Evolutionary conservation across 306 rosid genomes (phyloP).

Genomic region (Oxytropis ochrocephala): DNA sequence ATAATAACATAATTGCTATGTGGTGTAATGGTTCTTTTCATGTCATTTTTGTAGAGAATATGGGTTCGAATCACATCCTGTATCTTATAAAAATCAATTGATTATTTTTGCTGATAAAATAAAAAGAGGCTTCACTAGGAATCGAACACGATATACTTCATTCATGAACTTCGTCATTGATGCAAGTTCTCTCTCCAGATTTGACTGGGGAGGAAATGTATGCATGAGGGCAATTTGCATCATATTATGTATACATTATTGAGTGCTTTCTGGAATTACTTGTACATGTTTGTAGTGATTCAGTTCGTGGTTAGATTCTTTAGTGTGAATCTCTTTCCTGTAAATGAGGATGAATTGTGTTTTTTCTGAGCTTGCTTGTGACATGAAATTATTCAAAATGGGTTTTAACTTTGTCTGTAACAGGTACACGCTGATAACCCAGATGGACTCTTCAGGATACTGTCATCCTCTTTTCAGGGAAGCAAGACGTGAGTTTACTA

Average conservation of each 20-base stretch:
- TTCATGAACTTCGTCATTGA: too few species aligned
- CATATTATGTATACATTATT: neutral
- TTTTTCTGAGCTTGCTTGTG: neutral
- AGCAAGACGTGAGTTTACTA: constrained; percentile 30
- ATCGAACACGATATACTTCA: too few species aligned
- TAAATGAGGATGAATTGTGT: neutral
- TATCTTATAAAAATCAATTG: too few species aligned
- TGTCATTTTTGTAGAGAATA: too few species aligned
- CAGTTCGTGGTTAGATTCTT: neutral
- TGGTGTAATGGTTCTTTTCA: too few species aligned
- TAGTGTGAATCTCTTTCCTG: neutral
- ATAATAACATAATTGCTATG: too few species aligned
- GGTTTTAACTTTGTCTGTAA: constrained; percentile 15
- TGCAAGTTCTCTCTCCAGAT: neutral
- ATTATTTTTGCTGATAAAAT: too few species aligned
- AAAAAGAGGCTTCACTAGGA: too few species aligned
- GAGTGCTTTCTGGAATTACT: neutral
- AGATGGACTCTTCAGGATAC: constrained; percentile 85
- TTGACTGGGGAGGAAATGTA: neutral
- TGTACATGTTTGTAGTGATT: neutral
- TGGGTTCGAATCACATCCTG: too few species aligned
- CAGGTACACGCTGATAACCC: constrained; percentile 97
- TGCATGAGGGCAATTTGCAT: neutral
- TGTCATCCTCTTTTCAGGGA: constrained; percentile 70
- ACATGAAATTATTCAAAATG: neutral